Conservation (phyloP, 2,329 filamentous ascomycete genomes). For the Lojkania enalia region DNA sequence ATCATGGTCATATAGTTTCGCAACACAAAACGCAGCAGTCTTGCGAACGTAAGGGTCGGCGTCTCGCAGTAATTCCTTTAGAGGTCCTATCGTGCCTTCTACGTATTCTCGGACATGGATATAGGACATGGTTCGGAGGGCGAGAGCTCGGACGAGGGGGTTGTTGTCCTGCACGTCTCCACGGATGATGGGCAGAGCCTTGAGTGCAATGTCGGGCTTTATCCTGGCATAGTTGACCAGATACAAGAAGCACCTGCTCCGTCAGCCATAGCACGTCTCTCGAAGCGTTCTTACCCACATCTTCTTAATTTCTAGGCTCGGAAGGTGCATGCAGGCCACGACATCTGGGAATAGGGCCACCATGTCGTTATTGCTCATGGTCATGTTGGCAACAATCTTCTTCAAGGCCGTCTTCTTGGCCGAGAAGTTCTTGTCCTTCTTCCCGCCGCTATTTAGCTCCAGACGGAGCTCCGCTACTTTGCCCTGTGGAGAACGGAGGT, state of each 20-base stretch:
- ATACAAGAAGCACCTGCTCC: constrained; percentile 88
- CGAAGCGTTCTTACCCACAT: constrained; percentile 63
- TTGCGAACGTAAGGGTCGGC: constrained; percentile 95
- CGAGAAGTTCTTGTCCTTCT: constrained; percentile 96
- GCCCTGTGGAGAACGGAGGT: constrained; percentile 67
- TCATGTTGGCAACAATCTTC: constrained; percentile 99
- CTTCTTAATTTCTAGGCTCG: constrained; percentile 97
- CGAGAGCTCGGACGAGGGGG: constrained; percentile 87
- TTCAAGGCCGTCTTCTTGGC: constrained; percentile 98
- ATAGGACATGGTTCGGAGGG: constrained; percentile 94
- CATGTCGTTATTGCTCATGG: constrained; percentile 99
- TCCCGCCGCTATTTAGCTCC: constrained; percentile 89
- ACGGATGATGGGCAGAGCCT: constrained; percentile 85
- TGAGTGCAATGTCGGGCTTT: constrained; percentile 91
- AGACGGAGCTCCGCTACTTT: constrained; percentile 96
- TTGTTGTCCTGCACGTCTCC: constrained; percentile 94
- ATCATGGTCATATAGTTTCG: constrained; percentile 97
- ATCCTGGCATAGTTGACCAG: constrained; percentile 95
- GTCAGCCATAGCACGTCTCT: constrained; percentile 33
- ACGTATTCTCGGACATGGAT: constrained; percentile 96
- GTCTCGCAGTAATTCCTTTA: constrained; percentile 83
- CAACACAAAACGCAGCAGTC: constrained; percentile 93
- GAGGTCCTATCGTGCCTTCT: constrained; percentile 80
- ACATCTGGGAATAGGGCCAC: constrained; percentile 94
- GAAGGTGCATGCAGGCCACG: constrained; percentile 92